Percentiles rank a stretch among this genome's conserved stretches.
Conservation (phyloP, 345 rosid species). For the Boechera divaricarpa region DNA sequence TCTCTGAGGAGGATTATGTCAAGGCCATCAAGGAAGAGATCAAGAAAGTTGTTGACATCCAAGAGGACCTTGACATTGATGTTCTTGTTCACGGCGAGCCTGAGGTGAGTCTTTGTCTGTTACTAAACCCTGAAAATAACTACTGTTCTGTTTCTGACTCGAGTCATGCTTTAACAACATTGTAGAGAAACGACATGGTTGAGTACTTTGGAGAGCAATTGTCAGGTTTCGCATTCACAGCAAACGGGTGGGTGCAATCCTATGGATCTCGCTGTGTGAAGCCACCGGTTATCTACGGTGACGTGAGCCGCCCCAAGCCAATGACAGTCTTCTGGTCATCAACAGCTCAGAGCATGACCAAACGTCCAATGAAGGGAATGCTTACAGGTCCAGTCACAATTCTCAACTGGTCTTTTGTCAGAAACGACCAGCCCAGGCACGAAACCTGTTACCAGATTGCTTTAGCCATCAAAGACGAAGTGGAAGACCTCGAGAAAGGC, state of each 20-base stretch:
- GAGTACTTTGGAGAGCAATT: conserved; percentile 98
- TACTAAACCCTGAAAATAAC: not conserved
- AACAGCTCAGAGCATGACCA: conserved; percentile 90
- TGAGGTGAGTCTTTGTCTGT: conserved; percentile 60
- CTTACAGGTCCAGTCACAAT: conserved; percentile 99
- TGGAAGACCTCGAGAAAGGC: conserved; percentile 93
- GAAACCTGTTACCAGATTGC: conserved; percentile 98
- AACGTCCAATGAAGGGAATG: conserved; percentile 99
- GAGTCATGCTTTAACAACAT: conserved; percentile 18
- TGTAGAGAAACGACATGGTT: conserved; percentile 98
- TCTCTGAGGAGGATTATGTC: conserved; percentile 91
- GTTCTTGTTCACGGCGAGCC: conserved; percentile 99
- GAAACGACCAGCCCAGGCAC: conserved; percentile 95
- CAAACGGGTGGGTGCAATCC: conserved; percentile 98
- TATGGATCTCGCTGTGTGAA: conserved; percentile 98
- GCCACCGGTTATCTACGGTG: conserved; percentile 98
- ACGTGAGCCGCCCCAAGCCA: conserved; percentile 97
- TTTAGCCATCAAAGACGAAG: conserved; percentile 96
- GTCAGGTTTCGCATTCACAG: conserved; percentile 94
- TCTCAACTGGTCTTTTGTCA: conserved; percentile 97
- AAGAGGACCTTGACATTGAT: conserved; percentile 95
- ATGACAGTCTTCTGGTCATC: conserved; percentile 99
- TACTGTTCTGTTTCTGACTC: conserved; percentile 27
- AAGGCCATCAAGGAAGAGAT: conserved; percentile 94
- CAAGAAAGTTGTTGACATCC: conserved; percentile 84